Percentiles rank a stretch among this genome's conserved stretches.
These are phyloP conservation scores for Dictyostelium purpureum DNA, from an alignment of 78 protist genomes.

Conservation along the genomic window DNA sequence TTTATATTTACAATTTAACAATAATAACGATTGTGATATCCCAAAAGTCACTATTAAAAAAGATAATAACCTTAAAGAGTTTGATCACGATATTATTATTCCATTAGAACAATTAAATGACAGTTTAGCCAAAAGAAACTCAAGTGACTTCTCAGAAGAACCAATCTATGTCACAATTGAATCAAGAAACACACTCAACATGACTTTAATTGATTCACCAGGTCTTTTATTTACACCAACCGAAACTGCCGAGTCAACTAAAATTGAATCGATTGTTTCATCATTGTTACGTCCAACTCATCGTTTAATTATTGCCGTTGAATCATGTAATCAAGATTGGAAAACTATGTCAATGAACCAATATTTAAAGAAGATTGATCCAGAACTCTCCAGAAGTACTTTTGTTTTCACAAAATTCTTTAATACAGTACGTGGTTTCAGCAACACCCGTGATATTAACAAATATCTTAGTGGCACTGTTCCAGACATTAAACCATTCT, in stretches of 20 bases:
- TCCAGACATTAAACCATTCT: slow-evolving; percentile 82
- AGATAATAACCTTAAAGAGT: slow-evolving; percentile 51
- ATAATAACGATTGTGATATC: slow-evolving; percentile 20
- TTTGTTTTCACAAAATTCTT: slow-evolving; percentile 79
- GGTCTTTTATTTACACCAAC: slow-evolving; percentile 32
- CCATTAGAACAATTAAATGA: slow-evolving; percentile 67
- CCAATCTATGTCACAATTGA: slow-evolving; percentile 79
- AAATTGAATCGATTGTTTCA: slow-evolving; percentile 48
- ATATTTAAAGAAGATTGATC: slow-evolving; percentile 76
- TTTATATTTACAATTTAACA: slow-evolving; percentile 62
- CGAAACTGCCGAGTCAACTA: background rate
- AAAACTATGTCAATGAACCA: slow-evolving; percentile 30
- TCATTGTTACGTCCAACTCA: slow-evolving; percentile 38
- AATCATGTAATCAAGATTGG: slow-evolving; percentile 73
- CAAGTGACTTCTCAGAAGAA: slow-evolving; percentile 20
- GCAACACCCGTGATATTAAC: slow-evolving; percentile 65
- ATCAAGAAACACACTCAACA: slow-evolving; percentile 15
- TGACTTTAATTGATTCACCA: slow-evolving; percentile 81
- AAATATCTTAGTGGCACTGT: slow-evolving; percentile 64
- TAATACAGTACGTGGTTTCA: slow-evolving; percentile 62
- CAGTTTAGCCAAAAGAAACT: slow-evolving; percentile 25
- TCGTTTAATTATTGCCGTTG: slow-evolving; percentile 74
- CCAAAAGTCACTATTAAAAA: slow-evolving; percentile 77
- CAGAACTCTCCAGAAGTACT: slow-evolving; percentile 55
- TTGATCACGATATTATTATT: slow-evolving; percentile 79